phyloP scores from a whole-genome alignment of 1,139 yeast species.

The Yamadazyma trypodendri region DNA sequence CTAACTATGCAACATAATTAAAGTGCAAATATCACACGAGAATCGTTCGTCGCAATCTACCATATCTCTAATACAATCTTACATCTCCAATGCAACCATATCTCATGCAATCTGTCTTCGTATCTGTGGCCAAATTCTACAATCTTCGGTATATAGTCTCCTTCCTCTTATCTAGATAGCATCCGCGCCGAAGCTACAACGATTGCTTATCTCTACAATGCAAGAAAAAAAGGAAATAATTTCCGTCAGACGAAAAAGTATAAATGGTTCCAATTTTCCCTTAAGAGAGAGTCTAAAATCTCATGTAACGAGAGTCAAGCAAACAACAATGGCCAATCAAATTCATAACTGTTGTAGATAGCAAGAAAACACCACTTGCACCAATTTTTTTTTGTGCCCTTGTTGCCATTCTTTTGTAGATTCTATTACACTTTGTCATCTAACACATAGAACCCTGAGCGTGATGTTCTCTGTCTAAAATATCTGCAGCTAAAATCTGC shows the following conservation, averaged over 20 bases:
- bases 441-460: not conserved
- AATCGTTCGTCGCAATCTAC: not conserved
- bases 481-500: not conserved
- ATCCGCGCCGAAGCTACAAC: too few relatives aligned
- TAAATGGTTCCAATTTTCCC: conserved; percentile 4
- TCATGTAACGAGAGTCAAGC: conserved; percentile 19
- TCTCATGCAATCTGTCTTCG: too few relatives aligned
- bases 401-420: not conserved
- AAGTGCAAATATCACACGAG: too few relatives aligned
- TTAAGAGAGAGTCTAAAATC: conserved; percentile 17
- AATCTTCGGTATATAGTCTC: too few relatives aligned
- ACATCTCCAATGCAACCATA: not conserved
- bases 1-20: too few relatives aligned
- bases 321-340: conserved; percentile 1
- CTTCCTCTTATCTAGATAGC: not conserved
- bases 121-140: too few relatives aligned
- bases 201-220: not conserved
- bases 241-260: not conserved
- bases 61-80: not conserved
- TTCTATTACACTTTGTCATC: too few relatives aligned
- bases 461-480: not conserved
- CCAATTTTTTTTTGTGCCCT: not conserved
- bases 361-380: conserved; percentile 1
- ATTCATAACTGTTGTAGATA: not conserved
- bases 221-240: not conserved